phyloP scores from a whole-genome alignment of 345 rosid species.

The Gossypium mustelinum region DNA sequence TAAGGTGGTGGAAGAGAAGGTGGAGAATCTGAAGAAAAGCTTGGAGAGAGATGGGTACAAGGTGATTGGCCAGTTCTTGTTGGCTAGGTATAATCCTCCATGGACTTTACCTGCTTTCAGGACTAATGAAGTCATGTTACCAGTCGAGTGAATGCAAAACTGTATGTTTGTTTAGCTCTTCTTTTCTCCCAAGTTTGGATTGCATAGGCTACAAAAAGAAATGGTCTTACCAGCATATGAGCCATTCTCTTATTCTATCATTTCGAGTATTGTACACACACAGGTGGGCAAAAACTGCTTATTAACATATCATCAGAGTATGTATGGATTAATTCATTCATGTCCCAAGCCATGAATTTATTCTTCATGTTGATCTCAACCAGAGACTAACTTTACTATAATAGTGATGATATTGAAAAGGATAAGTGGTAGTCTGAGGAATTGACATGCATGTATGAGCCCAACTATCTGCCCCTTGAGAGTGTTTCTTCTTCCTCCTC shows the following conservation, averaged over 20 bases:
- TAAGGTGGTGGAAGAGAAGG: conserved; percentile 58
- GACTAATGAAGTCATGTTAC: conserved; percentile 77
- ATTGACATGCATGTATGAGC: conserved; percentile 47
- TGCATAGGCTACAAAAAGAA: not conserved
- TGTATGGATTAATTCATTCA: not conserved
- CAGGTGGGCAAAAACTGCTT: not conserved
- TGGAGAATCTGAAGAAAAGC: conserved; percentile 52
- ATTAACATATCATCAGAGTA: too few species aligned
- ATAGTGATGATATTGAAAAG: conserved; percentile 36
- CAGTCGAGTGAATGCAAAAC: conserved; percentile 47
- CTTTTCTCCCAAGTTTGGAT: not conserved
- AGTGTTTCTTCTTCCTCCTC: conserved; percentile 30
- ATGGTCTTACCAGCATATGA: not conserved
- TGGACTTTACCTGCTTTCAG: conserved; percentile 75
- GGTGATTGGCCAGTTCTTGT: conserved; percentile 52
- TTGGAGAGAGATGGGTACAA: conserved; percentile 71
- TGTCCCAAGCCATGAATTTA: not conserved
- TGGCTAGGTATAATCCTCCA: conserved; percentile 89
- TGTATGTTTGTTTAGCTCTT: not conserved
- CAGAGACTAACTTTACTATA: conserved; percentile 33
- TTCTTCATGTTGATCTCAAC: conserved; percentile 20
- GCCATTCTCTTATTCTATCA: not conserved
- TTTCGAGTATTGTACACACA: not conserved
- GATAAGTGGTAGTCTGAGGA: conserved; percentile 45
- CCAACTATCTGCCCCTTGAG: conserved; percentile 43